Base-by-base conservation (phyloP, 495 filamentous ascomycete species). In the Lepraria neglecta region DNA sequence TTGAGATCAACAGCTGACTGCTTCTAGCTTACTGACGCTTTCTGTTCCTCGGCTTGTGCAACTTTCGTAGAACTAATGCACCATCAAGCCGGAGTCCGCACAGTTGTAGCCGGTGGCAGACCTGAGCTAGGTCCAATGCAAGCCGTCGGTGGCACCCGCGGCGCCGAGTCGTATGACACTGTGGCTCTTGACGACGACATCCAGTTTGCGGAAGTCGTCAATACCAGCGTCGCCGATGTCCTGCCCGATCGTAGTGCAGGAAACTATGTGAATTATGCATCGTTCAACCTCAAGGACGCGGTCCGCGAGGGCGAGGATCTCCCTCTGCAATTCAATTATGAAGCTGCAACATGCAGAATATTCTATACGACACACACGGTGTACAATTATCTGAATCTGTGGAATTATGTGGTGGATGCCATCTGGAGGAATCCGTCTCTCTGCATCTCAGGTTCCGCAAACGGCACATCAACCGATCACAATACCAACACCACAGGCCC, bases 51-150 rank as follows among this genome's bases (percentile, higher is more conserved):
- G 0, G 69, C 80, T 43, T 84, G 79, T 65, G 69, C 76, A 2
- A 66, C 79, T 11, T 83, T 84, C 66, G 69, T 76, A 28, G 80
- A 84, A 67, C 69, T 79, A 60, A 80, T 84, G 77, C 72, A 74
- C 55, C 69, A 73, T 56, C 62, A 77, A 70, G 78, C 73, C 46
- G 78, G 77, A 43, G 79, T 79, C 7, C 70, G 71, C 7, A 75
- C 73, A n/a, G 69, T 84, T 17, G 77, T 74, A 12, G 71, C 76
- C 30, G 81, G 81, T 44, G 81, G 81, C 0, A 72, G 68, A 3
- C 77, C 80, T 9, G 56, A 63, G 44, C 50, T 60, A n/a, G 73
- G 72, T 0, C 73, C 74, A 11, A 79, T 78, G 75, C 76, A 79
- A 66, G 70, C 69, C 27, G 62, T 73, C 21, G 69, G 70, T 27